phyloP scores from a whole-genome alignment of 441 rosid genomes.

The Arabidopsis hybrid region DNA sequence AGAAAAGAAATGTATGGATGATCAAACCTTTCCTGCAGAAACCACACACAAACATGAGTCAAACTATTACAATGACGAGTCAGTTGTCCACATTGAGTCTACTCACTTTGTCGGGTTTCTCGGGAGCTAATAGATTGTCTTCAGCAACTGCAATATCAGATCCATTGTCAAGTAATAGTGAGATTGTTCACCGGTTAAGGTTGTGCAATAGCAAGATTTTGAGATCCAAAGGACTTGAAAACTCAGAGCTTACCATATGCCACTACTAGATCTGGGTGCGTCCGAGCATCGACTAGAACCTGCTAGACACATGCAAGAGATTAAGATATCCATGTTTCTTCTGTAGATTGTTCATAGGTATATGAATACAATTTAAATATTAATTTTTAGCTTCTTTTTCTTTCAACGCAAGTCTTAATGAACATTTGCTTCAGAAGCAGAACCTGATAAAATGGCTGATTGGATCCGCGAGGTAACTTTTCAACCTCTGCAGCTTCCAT shows the following conservation, averaged over 20 bases:
- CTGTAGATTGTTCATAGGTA: conserved; percentile 19
- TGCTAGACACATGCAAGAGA: conserved; percentile 45
- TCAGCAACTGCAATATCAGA: conserved; percentile 74
- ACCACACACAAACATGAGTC: conserved; percentile 24
- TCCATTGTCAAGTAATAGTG: conserved; percentile 16
- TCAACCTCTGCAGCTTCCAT: conserved; percentile 84
- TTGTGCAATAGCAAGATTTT: background rate
- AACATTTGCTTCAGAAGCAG: background rate
- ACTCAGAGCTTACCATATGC: conserved; percentile 72
- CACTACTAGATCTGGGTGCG: conserved; percentile 80
- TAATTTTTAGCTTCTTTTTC: background rate
- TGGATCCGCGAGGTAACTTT: conserved; percentile 74
- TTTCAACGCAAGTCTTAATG: background rate
- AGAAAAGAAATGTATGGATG: conserved; percentile 87
- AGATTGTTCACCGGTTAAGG: background rate
- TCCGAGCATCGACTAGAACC: conserved; percentile 84
- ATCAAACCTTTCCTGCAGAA: conserved; percentile 82
- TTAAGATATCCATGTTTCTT: conserved; percentile 20
- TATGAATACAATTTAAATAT: background rate
- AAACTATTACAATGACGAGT: background rate
- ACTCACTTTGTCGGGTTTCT: conserved; percentile 71
- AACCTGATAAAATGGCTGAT: conserved; percentile 99
- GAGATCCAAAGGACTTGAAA: conserved; percentile 1
- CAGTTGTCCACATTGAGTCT: conserved; percentile 26
- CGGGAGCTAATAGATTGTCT: conserved; percentile 76